phyloP scores from a whole-genome alignment of 1,284 basidiomycete genomes.

The Xerocomus subilludens region DNA sequence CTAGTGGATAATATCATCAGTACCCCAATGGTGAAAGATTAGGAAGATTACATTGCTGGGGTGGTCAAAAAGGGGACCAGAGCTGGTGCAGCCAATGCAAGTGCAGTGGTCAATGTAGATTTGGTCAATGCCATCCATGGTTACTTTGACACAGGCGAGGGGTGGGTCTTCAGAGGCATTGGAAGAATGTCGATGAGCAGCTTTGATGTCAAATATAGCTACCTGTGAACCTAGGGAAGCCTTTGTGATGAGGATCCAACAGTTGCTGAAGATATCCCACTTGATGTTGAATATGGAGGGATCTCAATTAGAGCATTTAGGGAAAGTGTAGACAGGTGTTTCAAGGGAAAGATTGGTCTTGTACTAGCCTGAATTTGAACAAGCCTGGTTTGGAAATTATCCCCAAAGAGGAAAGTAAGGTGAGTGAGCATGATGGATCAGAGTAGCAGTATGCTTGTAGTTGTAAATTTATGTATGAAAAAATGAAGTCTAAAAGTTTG shows the following conservation, averaged over 20 bases:
- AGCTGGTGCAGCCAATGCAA: slow-evolving; percentile 33
- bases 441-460: not conserved
- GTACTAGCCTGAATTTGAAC: not conserved
- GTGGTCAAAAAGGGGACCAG: slow-evolving; percentile 34
- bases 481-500: not conserved
- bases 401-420: not conserved
- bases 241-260: slow-evolving; percentile 27
- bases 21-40: slow-evolving; percentile 16
- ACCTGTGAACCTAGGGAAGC: slow-evolving; percentile 40
- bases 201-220: slow-evolving; percentile 39
- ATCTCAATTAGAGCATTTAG: slow-evolving; percentile 49
- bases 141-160: slow-evolving; percentile 33
- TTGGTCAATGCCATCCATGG: too few species aligned
- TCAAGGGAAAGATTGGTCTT: not conserved
- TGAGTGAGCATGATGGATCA: not conserved
- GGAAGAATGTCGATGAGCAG: slow-evolving; percentile 37
- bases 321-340: not conserved
- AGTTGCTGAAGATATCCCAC: slow-evolving; percentile 51
- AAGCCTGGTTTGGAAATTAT: not conserved
- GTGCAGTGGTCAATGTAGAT: slow-evolving; percentile 32
- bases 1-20: slow-evolving; percentile 34
- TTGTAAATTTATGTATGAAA: not conserved
- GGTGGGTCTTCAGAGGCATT: slow-evolving; percentile 31
- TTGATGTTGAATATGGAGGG: slow-evolving; percentile 37
- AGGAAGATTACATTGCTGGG: slow-evolving; percentile 29